Percentiles rank a stretch among this genome's conserved stretches.
Evolutionary conservation across 2,329 filamentous ascomycete genomes (phyloP).

Genomic region (Parascedosporium putredinis): DNA sequence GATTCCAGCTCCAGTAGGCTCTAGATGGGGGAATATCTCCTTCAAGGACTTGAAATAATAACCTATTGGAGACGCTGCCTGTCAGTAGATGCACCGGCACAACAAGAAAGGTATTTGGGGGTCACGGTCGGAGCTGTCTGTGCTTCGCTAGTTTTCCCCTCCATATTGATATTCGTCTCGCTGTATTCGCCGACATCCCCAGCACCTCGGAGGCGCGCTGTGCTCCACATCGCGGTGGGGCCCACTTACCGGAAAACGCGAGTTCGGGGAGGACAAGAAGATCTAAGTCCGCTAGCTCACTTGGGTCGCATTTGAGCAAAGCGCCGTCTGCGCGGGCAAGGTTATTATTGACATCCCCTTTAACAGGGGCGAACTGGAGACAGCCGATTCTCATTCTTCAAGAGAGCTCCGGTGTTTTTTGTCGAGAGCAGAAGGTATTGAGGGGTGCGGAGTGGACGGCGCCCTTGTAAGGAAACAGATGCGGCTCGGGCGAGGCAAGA

Average conservation of each 20-base stretch:
- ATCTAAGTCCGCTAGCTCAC: constrained; percentile 43
- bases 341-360: constrained; percentile 62
- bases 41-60: constrained; percentile 58
- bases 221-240: too few species aligned
- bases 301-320: constrained; percentile 35
- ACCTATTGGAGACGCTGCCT: constrained; percentile 25
- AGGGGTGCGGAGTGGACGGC: too few species aligned
- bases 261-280: constrained; percentile 59
- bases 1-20: constrained; percentile 49
- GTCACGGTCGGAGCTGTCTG: too few species aligned
- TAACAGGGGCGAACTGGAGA: constrained; percentile 60
- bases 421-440: too few species aligned
- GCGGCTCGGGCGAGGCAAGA: too few species aligned
- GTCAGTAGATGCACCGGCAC: constrained; percentile 4
- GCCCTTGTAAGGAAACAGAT: too few species aligned
- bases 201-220: too few species aligned
- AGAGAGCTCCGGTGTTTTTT: not conserved
- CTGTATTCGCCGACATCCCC: too few species aligned
- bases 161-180: too few species aligned
- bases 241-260: constrained; percentile 34
- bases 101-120: too few species aligned
- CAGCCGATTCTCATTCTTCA: constrained; percentile 52
- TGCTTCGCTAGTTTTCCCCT: not conserved
- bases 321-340: constrained; percentile 56
- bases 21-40: constrained; percentile 53